A percentile compares a stretch with the other conserved stretches of the same genome.
Conservation (phyloP, 176 grass and related monocot genomes). For the Eremochloa ophiuroides region DNA sequence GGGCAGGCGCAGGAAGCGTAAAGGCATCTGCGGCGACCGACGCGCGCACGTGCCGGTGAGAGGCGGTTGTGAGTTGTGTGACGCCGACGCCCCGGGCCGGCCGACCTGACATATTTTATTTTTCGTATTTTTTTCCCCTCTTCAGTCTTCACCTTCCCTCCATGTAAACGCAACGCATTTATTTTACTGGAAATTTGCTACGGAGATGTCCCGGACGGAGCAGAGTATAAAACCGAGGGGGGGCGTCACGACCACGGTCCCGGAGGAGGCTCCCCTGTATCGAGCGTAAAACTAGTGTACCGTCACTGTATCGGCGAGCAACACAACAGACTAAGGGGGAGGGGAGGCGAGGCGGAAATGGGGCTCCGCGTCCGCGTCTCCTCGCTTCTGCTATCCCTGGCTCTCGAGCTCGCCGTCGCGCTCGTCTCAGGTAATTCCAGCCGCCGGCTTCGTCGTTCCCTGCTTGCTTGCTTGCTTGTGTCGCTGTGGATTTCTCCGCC, state of each 20-base stretch:
- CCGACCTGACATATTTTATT: no score
- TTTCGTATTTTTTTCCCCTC: neutral
- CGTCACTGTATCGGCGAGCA: neutral
- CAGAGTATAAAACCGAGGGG: neutral
- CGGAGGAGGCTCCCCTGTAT: neutral
- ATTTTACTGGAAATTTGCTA: neutral
- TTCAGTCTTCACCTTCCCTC: neutral
- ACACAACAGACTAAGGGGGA: neutral
- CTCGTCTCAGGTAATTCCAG: conserved; percentile 42
- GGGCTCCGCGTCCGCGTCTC: neutral
- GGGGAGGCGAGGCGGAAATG: conserved; percentile 14
- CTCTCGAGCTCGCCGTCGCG: neutral
- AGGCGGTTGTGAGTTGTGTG: neutral
- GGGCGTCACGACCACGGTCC: neutral
- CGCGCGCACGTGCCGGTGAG: neutral
- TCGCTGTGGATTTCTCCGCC: neutral
- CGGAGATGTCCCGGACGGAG: neutral
- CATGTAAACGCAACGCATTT: neutral
- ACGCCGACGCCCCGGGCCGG: neutral
- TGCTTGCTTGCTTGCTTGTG: neutral
- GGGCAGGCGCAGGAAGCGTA: neutral
- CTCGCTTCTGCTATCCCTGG: conserved; percentile 27
- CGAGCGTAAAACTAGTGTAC: neutral
- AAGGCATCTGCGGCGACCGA: neutral
- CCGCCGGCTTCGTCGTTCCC: neutral